phyloP scores from a whole-genome alignment of 768 basidiomycete species.

The Tulasnella sp. region DNA sequence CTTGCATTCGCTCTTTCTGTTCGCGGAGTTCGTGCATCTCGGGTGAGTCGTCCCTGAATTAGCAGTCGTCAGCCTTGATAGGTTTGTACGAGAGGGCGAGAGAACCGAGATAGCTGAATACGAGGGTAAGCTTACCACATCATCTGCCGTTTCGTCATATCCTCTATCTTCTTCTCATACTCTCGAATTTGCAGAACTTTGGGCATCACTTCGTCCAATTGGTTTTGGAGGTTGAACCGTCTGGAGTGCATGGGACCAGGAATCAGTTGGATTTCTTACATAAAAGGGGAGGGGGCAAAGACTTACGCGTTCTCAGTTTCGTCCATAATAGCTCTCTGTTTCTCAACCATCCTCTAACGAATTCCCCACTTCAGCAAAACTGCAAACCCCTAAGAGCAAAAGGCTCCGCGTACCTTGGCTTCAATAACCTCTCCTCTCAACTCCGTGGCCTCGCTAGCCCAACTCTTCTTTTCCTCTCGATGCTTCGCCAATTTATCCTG shows the following conservation, averaged over 20 bases:
- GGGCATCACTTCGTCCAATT: constrained; percentile 70
- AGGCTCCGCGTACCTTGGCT: constrained; percentile 47
- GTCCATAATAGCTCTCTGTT: constrained; percentile 38
- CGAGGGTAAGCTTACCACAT: constrained; percentile 57
- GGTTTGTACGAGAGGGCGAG: no score
- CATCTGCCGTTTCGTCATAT: constrained; percentile 68
- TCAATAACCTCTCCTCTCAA: constrained; percentile 71
- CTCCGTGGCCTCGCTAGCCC: constrained; percentile 64
- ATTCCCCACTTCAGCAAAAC: neutral
- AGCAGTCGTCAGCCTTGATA: no score
- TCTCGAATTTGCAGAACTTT: constrained; percentile 77
- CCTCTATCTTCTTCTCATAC: constrained; percentile 84
- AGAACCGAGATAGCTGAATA: neutral
- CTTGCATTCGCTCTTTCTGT: constrained; percentile 55
- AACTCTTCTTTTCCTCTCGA: constrained; percentile 74
- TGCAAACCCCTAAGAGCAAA: neutral
- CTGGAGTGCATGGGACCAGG: constrained; percentile 36
- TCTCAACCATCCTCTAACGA: constrained; percentile 32
- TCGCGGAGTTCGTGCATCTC: constrained; percentile 52
- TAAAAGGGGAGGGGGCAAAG: neutral
- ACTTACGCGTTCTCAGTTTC: constrained; percentile 39
- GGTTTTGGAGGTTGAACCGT: constrained; percentile 69
- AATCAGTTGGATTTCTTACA: neutral
- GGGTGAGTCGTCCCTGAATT: constrained; percentile 52
- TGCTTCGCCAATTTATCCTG: constrained; percentile 70